Evolutionary conservation across 2,329 filamentous ascomycete genomes (phyloP).

Genomic region (Aureobasidium lini): DNA sequence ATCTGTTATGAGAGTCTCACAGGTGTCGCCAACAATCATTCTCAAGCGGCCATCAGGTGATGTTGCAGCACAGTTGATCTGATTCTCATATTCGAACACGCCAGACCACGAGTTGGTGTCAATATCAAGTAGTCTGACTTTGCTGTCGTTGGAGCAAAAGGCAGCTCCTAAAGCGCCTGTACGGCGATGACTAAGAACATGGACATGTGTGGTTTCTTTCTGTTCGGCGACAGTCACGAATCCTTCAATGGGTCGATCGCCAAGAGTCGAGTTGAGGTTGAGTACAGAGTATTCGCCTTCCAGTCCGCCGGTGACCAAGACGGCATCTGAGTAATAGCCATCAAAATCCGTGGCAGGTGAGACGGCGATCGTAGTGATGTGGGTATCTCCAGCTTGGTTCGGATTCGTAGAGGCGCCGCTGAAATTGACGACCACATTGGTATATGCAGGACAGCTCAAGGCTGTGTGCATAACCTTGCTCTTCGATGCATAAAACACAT

Average conservation of each 20-base stretch:
- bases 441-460: constrained; percentile 37
- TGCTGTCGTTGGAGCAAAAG: constrained; percentile 52
- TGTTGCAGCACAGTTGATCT: constrained; percentile 66
- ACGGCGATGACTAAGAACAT: constrained; percentile 41
- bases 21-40: constrained; percentile 63
- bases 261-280: constrained; percentile 31
- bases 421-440: constrained; percentile 43
- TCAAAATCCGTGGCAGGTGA: constrained; percentile 14
- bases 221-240: constrained; percentile 43
- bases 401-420: constrained; percentile 32
- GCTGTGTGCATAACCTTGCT: constrained; percentile 43
- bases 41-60: constrained; percentile 66
- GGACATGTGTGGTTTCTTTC: constrained; percentile 53
- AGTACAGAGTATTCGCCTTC: constrained; percentile 50
- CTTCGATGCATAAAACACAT: constrained; percentile 46
- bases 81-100: constrained; percentile 49
- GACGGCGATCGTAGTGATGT: constrained; percentile 47
- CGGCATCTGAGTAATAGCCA: constrained; percentile 29
- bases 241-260: constrained; percentile 33
- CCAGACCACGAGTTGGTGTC: constrained; percentile 51
- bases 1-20: constrained; percentile 59
- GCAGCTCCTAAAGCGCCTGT: constrained; percentile 43
- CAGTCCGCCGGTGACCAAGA: constrained; percentile 51
- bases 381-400: constrained; percentile 31
- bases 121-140: constrained; percentile 48